These are phyloP conservation scores for Pseudognaphalium luteoalbum DNA, from an alignment of 129 eudicot species.

Conservation along the genomic window DNA sequence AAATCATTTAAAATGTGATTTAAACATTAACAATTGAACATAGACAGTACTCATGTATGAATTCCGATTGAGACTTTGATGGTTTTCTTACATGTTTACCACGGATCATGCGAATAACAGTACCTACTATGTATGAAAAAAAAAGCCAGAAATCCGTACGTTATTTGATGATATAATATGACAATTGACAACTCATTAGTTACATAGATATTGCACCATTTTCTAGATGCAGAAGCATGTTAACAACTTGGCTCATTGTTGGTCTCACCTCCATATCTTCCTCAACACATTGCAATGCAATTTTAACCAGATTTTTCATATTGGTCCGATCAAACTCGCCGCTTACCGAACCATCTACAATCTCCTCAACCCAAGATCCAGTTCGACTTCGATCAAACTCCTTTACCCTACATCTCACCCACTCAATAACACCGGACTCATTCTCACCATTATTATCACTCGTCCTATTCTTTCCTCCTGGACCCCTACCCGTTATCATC, in stretches of 20 bases:
- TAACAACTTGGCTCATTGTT: slow-evolving; percentile 42
- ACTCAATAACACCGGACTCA: slow-evolving; percentile 20
- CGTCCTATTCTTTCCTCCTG: background rate
- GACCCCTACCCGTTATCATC: slow-evolving; percentile 35
- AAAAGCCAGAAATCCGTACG: too few relatives aligned
- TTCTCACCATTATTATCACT: background rate
- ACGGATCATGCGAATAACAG: too few relatives aligned
- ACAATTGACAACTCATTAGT: too few relatives aligned
- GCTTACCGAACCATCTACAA: slow-evolving; percentile 13
- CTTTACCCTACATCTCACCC: slow-evolving; percentile 29
- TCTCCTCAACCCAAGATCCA: slow-evolving; percentile 24
- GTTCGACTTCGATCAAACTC: background rate
- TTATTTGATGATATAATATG: too few relatives aligned
- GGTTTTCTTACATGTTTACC: too few relatives aligned
- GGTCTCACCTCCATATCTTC: slow-evolving; percentile 38
- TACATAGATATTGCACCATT: slow-evolving; percentile 1
- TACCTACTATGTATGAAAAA: too few relatives aligned
- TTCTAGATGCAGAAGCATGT: slow-evolving; percentile 27
- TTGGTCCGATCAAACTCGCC: slow-evolving; percentile 14
- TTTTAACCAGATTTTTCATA: slow-evolving; percentile 26
- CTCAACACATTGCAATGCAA: slow-evolving; percentile 38
- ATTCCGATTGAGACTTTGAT: too few relatives aligned
- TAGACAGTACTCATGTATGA: too few relatives aligned
- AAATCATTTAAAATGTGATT: too few relatives aligned
- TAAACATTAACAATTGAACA: too few relatives aligned